phyloP scores from a whole-genome alignment of 129 eudicot genomes.

The Lonicera japonica region DNA sequence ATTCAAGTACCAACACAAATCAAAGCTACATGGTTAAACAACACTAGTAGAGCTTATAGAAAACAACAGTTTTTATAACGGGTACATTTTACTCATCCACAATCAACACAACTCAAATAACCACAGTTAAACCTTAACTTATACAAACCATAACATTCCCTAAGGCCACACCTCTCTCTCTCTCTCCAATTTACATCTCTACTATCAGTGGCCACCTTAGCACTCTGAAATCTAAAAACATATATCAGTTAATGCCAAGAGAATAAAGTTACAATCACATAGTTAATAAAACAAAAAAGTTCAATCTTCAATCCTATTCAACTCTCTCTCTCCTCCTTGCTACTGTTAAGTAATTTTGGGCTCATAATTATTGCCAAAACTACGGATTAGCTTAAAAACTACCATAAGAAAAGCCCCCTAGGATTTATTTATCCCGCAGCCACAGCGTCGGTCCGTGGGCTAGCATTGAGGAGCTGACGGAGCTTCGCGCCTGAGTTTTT shows the following conservation, averaged over 20 bases:
- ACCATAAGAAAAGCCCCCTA: background rate
- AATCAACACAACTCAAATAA: background rate
- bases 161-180: background rate
- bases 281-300: slow-evolving; percentile 14
- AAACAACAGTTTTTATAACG: background rate
- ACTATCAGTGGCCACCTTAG: slow-evolving; percentile 32
- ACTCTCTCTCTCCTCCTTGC: slow-evolving; percentile 27
- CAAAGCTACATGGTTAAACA: background rate
- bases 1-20: background rate
- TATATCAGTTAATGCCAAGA: slow-evolving; percentile 32
- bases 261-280: slow-evolving; percentile 26
- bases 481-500: slow-evolving; percentile 63
- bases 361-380: slow-evolving; percentile 57
- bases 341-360: slow-evolving; percentile 60
- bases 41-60: background rate
- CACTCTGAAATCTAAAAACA: slow-evolving; percentile 44
- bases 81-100: background rate
- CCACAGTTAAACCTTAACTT: slow-evolving; percentile 9
- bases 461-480: slow-evolving; percentile 69
- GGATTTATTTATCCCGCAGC: slow-evolving; percentile 56
- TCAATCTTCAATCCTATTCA: slow-evolving; percentile 24
- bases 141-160: slow-evolving; percentile 9
- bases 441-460: slow-evolving; percentile 69
- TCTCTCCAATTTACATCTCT: slow-evolving; percentile 23
- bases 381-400: slow-evolving; percentile 28